Evolutionary conservation across 345 rosid genomes (phyloP), one percentile per base, ranked within the genome.

Genomic region (Rhodomyrtus tomentosa): DNA sequence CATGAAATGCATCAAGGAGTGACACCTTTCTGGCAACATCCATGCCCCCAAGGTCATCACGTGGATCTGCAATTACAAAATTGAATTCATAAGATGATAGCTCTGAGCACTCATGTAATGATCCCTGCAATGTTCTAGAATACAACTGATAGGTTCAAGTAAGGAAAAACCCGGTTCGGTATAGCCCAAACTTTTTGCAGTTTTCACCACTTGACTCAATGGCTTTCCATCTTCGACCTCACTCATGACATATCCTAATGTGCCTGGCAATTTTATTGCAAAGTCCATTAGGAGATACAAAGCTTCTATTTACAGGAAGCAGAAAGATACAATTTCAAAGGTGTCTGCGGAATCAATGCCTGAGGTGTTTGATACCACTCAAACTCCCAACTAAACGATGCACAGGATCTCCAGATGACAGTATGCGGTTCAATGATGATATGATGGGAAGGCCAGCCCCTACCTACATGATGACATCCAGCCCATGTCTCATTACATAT

Each of bases 401-500:
- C 82, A 96, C 85, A 85, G 93, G 92, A 82, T 95, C 97, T 87
- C 99, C 99, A 12, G 99, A 95, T 36, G 92, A 91, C 85, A 94
- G 85, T 85, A 95, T 89, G 49, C 98, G 97, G 87, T 91, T 94
- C 88, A 95, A 83, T 58, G 98, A 93, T 82, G 95, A 91, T 56
- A 94, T 94, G 83, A 96, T 92, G 74, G 99, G 99, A 92, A 96
- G 99, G 55, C 98, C 97, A 86, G 98, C 99, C 87, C 98, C 99
- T 85, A 95, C 96, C 96, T 92, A 58, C 79, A 85, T 73, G 59
- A 55, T 58, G 25, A 82, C 13, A 27, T 58, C 5, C 74, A 84
- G 58, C 58, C 58, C 58, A 55, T 13, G 11, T 18, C 76, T 68
- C 79, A 0, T 8, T 68, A 68, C 79, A 68, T 68, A 68, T 21